These are phyloP conservation scores for Diaporthe amygdali DNA, from an alignment of 2,329 filamentous ascomycete genomes.

Conservation along the genomic window DNA sequence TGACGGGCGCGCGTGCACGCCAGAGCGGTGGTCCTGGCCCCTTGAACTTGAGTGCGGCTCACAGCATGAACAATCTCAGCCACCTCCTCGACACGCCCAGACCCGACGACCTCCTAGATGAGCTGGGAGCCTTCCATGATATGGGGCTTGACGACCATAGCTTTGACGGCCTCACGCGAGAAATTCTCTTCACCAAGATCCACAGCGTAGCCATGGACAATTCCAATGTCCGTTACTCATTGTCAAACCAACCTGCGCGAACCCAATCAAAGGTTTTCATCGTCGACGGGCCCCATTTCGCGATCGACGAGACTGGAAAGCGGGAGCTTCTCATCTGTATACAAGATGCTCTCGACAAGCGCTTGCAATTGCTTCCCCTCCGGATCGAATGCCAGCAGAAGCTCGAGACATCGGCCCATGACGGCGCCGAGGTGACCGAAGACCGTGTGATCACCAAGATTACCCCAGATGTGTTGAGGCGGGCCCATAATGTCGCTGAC, in stretches of 20 bases:
- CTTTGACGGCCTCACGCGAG: constrained; percentile 72
- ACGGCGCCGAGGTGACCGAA: constrained; percentile 28
- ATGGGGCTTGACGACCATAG: constrained; percentile 77
- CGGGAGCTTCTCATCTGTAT: constrained; percentile 70
- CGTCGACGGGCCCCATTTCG: constrained; percentile 63
- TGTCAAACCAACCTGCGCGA: constrained; percentile 56
- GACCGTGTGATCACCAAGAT: constrained; percentile 42
- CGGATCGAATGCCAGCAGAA: constrained; percentile 53
- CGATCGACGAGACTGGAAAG: constrained; percentile 56
- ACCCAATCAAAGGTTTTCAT: constrained; percentile 69
- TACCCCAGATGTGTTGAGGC: constrained; percentile 55
- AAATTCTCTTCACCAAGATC: constrained; percentile 75
- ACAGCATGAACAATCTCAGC: constrained; percentile 61
- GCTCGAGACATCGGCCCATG: constrained; percentile 32
- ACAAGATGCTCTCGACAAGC: constrained; percentile 71
- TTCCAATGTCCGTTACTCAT: constrained; percentile 64
- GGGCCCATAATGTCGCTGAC: constrained; percentile 72
- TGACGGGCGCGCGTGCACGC: constrained; percentile 71
- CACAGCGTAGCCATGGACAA: constrained; percentile 70
- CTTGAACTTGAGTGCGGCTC: constrained; percentile 25
- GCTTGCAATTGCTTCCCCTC: constrained; percentile 70
- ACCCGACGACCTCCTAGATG: constrained; percentile 72
- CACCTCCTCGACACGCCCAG: constrained; percentile 51
- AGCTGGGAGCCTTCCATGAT: constrained; percentile 72
- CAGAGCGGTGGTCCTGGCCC: constrained; percentile 53